These are phyloP conservation scores for Yarrowia sp. DNA, from an alignment of 805 yeast genomes.

Conservation along the genomic window DNA sequence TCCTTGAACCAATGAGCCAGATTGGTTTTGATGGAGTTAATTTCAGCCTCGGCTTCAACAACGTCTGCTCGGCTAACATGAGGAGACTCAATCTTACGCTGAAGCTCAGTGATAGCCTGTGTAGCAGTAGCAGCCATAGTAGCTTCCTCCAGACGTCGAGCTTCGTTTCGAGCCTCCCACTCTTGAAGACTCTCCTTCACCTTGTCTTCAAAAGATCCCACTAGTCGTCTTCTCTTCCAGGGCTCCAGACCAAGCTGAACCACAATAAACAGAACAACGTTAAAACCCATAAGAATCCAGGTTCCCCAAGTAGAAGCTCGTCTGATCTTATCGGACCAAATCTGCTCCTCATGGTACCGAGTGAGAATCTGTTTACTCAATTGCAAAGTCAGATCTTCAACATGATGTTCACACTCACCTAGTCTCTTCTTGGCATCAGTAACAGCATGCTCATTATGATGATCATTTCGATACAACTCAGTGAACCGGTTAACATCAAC, in stretches of 20 bases:
- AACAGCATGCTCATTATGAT: constrained; percentile 64
- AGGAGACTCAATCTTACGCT: background rate
- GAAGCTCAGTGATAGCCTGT: constrained; percentile 8
- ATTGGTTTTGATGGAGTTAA: constrained; percentile 10
- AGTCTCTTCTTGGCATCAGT: constrained; percentile 49
- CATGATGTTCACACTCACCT: constrained; percentile 54
- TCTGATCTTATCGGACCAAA: constrained; percentile 96
- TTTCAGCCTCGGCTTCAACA: constrained; percentile 13
- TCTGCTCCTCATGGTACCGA: constrained; percentile 93
- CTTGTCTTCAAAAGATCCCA: constrained; percentile 77
- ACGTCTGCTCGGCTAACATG: background rate
- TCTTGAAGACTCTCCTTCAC: constrained; percentile 48
- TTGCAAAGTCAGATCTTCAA: constrained; percentile 67
- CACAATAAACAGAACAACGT: constrained; percentile 68
- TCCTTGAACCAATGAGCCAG: constrained; percentile 11
- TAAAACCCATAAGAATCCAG: constrained; percentile 81
- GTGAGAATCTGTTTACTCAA: constrained; percentile 76
- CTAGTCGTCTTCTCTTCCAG: constrained; percentile 81
- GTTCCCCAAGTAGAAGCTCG: constrained; percentile 98
- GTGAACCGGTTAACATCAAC: constrained; percentile 83
- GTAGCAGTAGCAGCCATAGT: constrained; percentile 19
- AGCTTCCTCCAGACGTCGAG: background rate
- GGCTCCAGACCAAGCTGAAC: constrained; percentile 92
- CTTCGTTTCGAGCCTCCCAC: constrained; percentile 23
- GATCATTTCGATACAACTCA: constrained; percentile 74